These are phyloP conservation scores for Botrytis hyacinthi DNA, from an alignment of 2,329 filamentous ascomycete genomes.

Conservation along the genomic window DNA sequence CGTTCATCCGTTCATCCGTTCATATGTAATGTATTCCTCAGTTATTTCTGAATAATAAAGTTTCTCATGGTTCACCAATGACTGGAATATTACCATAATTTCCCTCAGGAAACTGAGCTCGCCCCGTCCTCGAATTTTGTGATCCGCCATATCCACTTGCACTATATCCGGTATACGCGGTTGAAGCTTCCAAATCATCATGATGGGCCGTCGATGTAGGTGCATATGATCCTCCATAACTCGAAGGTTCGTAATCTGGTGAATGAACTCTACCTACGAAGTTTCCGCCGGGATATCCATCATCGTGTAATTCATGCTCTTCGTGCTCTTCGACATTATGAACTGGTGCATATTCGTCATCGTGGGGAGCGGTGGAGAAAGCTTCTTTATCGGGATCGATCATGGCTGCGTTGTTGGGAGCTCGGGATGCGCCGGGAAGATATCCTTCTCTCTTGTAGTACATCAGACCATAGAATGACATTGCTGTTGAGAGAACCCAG, in stretches of 20 bases:
- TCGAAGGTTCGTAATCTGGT: slow-evolving; percentile 23
- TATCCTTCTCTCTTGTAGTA: slow-evolving; percentile 62
- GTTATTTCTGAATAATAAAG: background rate
- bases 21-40: background rate
- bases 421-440: slow-evolving; percentile 50
- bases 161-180: slow-evolving; percentile 46
- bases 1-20: slow-evolving; percentile 2
- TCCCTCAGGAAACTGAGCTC: slow-evolving; percentile 52
- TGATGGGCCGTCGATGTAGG: slow-evolving; percentile 40
- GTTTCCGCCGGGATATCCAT: slow-evolving; percentile 19
- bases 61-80: slow-evolving; percentile 15
- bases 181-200: slow-evolving; percentile 36
- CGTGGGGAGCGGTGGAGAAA: slow-evolving; percentile 65
- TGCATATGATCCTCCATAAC: slow-evolving; percentile 29
- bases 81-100: slow-evolving; percentile 49
- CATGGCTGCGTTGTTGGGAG: slow-evolving; percentile 41
- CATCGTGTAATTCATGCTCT: slow-evolving; percentile 29
- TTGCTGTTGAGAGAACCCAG: slow-evolving; percentile 51
- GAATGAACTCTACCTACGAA: slow-evolving; percentile 3
- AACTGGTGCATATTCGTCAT: slow-evolving; percentile 64
- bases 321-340: slow-evolving; percentile 45
- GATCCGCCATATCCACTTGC: slow-evolving; percentile 36
- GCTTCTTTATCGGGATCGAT: slow-evolving; percentile 69
- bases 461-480: slow-evolving; percentile 59
- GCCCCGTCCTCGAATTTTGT: slow-evolving; percentile 23